Evolutionary conservation across 345 rosid genomes (phyloP).

Genomic region (Salix caprea): DNA sequence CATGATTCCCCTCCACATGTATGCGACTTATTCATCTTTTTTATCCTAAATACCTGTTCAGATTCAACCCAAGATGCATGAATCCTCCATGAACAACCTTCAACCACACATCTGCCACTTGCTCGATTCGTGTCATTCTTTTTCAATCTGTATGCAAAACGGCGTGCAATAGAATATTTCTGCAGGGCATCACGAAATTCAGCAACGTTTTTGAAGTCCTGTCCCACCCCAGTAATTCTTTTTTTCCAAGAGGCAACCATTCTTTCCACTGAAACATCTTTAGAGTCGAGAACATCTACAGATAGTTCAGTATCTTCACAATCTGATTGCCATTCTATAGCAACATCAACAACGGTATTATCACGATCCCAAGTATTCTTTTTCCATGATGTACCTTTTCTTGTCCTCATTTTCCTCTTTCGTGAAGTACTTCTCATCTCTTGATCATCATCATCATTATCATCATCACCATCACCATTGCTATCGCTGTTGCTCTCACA

Average conservation of each 20-base stretch:
- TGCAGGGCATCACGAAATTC: conserved; percentile 84
- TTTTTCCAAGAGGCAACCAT: conserved; percentile 70
- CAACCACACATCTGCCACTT: conserved; percentile 62
- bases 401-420: conserved; percentile 36
- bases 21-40: conserved; percentile 54
- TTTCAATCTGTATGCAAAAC: conserved; percentile 68
- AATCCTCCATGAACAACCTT: conserved; percentile 66
- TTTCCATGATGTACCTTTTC: conserved; percentile 31
- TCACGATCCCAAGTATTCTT: conserved; percentile 25
- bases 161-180: conserved; percentile 78
- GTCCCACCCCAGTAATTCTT: conserved; percentile 81
- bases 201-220: conserved; percentile 68
- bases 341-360: conserved; percentile 28
- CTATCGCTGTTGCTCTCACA: background rate
- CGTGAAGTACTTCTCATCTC: conserved; percentile 26
- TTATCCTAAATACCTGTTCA: conserved; percentile 54
- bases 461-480: background rate
- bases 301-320: conserved; percentile 9
- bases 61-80: conserved; percentile 86
- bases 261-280: conserved; percentile 35
- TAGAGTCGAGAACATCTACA: conserved; percentile 14
- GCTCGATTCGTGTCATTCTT: conserved; percentile 82
- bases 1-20: conserved; percentile 79
- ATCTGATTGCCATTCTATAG: conserved; percentile 23
- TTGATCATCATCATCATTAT: too few relatives aligned